Conservation (phyloP, 2,329 filamentous ascomycete genomes). For the Amauroascus verrucosus region DNA sequence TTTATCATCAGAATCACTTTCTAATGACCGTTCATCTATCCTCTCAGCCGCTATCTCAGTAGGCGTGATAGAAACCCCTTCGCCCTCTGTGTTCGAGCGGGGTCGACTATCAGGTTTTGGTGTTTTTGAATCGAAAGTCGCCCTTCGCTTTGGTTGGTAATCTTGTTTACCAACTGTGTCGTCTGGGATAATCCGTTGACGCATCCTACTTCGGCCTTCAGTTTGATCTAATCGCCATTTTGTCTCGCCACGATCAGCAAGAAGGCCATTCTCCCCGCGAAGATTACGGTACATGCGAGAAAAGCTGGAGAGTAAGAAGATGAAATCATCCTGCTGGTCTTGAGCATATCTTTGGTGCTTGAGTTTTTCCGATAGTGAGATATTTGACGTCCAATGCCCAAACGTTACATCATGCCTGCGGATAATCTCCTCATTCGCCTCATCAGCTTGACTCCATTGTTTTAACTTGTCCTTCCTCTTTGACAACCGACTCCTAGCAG, state of each 20-base stretch:
- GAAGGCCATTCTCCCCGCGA: conserved; percentile 67
- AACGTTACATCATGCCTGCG: conserved; percentile 79
- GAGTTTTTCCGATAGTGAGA: conserved; percentile 80
- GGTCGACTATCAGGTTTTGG: conserved; percentile 33
- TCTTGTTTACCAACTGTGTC: conserved; percentile 56
- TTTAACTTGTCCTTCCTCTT: conserved; percentile 75
- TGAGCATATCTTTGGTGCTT: conserved; percentile 83
- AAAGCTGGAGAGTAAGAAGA: conserved; percentile 65
- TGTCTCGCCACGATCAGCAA: conserved; percentile 52
- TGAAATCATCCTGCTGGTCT: conserved; percentile 83
- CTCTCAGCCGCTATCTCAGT: conserved; percentile 26
- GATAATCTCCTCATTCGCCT: conserved; percentile 59
- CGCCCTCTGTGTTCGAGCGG: conserved; percentile 28
- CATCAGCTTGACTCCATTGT: conserved; percentile 63
- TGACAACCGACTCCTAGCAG: conserved; percentile 55
- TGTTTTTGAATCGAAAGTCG: conserved; percentile 34
- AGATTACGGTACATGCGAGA: conserved; percentile 69
- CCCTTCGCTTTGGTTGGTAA: conserved; percentile 75
- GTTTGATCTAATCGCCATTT: conserved; percentile 95
- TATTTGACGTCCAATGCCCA: conserved; percentile 87
- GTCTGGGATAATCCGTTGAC: conserved; percentile 75
- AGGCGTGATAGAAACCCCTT: conserved; percentile 35
- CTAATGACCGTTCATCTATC: conserved; percentile 24
- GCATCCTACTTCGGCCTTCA: conserved; percentile 90
- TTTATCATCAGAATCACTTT: conserved; percentile 28